A percentile compares a stretch with the other conserved stretches of the same genome.
Conservation (phyloP, 2,329 filamentous ascomycete genomes). For the Fusarium sp. region DNA sequence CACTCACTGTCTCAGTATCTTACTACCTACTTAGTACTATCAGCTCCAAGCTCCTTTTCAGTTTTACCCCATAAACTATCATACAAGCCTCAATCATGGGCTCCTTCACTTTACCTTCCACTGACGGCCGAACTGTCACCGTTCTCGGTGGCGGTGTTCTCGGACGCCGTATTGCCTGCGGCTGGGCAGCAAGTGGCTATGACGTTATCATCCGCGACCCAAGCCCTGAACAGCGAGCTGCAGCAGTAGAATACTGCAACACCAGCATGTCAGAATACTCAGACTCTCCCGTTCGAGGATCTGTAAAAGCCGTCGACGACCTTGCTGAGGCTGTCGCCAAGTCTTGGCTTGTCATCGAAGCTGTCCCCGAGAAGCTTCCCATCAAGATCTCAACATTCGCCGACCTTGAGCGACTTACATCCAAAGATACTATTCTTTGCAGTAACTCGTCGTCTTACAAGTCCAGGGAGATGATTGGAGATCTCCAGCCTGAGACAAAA, state of each 20-base stretch:
- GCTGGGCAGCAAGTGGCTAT: slow-evolving; percentile 21
- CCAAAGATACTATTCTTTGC: neutral
- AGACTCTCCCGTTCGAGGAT: neutral
- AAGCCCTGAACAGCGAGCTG: slow-evolving; percentile 7
- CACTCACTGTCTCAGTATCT: too few relatives aligned
- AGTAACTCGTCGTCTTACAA: slow-evolving; percentile 17
- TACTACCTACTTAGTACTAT: rapidly evolving
- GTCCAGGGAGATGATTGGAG: slow-evolving; percentile 2
- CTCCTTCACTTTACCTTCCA: slow-evolving; percentile 4
- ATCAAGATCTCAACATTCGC: slow-evolving; percentile 21
- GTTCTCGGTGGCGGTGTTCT: slow-evolving; percentile 12
- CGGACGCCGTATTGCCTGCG: slow-evolving; percentile 11
- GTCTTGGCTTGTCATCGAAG: slow-evolving; percentile 19
- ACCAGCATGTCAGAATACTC: slow-evolving; percentile 4
- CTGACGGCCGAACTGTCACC: neutral
- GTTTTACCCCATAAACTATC: too few relatives aligned
- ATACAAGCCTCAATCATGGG: neutral
- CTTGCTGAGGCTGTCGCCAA: neutral
- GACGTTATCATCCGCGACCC: slow-evolving; percentile 15
- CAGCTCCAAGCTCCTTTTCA: too few relatives aligned
- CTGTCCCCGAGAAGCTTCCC: slow-evolving; percentile 5
- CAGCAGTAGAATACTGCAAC: slow-evolving; percentile 7
- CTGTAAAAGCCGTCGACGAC: neutral
- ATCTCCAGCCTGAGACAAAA: neutral
- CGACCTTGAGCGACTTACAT: slow-evolving; percentile 4